Conservation (phyloP, 192 early-diverging fungal genomes). For the Lobosporangium transversale region DNA sequence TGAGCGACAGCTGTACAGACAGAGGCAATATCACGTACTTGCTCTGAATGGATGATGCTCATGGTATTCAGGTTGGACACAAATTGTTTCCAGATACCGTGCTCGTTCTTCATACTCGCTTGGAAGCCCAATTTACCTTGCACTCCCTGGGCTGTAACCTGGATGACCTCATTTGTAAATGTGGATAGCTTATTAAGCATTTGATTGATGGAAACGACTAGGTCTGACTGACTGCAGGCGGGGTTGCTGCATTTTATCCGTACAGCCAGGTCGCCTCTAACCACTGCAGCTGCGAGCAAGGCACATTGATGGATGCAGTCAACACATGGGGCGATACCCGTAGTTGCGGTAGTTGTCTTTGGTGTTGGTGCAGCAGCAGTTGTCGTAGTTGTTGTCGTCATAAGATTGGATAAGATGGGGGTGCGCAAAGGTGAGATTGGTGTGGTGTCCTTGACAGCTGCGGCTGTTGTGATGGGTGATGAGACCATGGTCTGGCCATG, state of each 20-base stretch:
- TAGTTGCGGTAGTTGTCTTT: constrained; percentile 4
- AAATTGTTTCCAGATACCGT: constrained; percentile 67
- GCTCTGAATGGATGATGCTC: constrained; percentile 63
- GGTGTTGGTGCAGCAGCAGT: constrained; percentile 27
- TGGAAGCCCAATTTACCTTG: constrained; percentile 82
- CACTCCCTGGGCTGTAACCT: constrained; percentile 75
- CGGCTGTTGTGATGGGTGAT: not conserved
- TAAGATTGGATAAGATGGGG: constrained; percentile 15
- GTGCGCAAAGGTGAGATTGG: constrained; percentile 13
- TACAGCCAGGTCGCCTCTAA: constrained; percentile 55
- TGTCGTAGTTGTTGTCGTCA: constrained; percentile 16
- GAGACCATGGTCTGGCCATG: constrained; percentile 10
- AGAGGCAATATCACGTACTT: constrained; percentile 74
- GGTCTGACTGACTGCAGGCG: constrained; percentile 40
- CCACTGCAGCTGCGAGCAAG: constrained; percentile 57
- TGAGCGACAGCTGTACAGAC: constrained; percentile 76
- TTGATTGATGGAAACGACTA: constrained; percentile 64
- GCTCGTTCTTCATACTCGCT: constrained; percentile 55
- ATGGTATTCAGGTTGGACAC: constrained; percentile 67
- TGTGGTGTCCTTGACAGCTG: constrained; percentile 16
- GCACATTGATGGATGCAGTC: constrained; percentile 61
- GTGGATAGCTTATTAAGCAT: constrained; percentile 70
- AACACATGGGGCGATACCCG: constrained; percentile 42
- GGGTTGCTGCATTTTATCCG: constrained; percentile 57
- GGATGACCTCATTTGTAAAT: constrained; percentile 68